A percentile compares a stretch with the other conserved stretches of the same genome.
These are phyloP conservation scores for Candida anutae DNA, from an alignment of 1,139 yeast genomes.

Conservation along the genomic window DNA sequence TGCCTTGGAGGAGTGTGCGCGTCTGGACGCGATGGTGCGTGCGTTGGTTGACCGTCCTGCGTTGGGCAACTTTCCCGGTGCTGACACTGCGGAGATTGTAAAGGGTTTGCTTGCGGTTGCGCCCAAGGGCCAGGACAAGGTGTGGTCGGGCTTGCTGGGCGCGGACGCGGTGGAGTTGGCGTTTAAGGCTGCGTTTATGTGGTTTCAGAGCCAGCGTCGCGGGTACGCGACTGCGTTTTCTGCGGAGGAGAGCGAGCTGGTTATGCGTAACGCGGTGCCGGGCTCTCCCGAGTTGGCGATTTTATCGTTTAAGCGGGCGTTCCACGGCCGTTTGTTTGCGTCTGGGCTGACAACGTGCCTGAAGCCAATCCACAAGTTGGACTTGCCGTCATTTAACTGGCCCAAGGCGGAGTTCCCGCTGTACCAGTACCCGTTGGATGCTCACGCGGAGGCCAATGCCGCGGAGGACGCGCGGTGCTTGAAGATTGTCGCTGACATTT, in stretches of 20 bases:
- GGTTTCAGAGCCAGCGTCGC: slow-evolving; percentile 59
- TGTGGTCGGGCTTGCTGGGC: slow-evolving; percentile 75
- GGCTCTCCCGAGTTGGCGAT: slow-evolving; percentile 72
- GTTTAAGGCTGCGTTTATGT: slow-evolving; percentile 76
- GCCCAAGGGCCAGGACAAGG: slow-evolving; percentile 59
- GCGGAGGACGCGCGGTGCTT: slow-evolving; percentile 66
- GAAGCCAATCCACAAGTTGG: slow-evolving; percentile 78
- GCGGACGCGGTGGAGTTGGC: slow-evolving; percentile 84
- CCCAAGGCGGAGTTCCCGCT: slow-evolving; percentile 79
- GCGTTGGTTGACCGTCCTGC: slow-evolving; percentile 76
- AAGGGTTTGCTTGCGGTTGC: slow-evolving; percentile 53
- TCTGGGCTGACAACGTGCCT: slow-evolving; percentile 72
- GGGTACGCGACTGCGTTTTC: slow-evolving; percentile 43
- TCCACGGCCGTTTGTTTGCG: slow-evolving; percentile 82
- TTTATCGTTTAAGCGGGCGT: slow-evolving; percentile 63
- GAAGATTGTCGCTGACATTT: slow-evolving; percentile 46
- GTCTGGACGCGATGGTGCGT: slow-evolving; percentile 54
- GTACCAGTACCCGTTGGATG: slow-evolving; percentile 64
- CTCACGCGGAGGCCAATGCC: slow-evolving; percentile 45
- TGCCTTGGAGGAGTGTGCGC: slow-evolving; percentile 52
- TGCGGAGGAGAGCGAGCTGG: slow-evolving; percentile 50
- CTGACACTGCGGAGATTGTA: slow-evolving; percentile 52
- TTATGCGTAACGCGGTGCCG: slow-evolving; percentile 64
- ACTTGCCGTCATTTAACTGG: slow-evolving; percentile 80
- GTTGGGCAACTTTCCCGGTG: slow-evolving; percentile 66